Evolutionary conservation across 177 flowering plant species (phyloP), one percentile per base, ranked within the genome.

Genomic region (Vitis hybrid): DNA sequence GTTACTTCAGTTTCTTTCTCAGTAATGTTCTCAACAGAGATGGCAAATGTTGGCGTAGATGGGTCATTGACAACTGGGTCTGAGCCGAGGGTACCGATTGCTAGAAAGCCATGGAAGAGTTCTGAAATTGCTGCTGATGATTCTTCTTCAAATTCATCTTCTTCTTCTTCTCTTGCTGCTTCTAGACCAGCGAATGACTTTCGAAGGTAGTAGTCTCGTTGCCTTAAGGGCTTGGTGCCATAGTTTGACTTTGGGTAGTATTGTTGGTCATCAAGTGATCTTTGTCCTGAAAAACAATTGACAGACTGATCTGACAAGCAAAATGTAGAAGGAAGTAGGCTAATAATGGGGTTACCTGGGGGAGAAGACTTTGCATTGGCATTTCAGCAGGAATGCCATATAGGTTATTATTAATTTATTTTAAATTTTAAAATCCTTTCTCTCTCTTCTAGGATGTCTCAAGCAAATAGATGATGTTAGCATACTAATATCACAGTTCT

Each of bases 1-100:
- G 97, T 88, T 1, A 83, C 90, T 72, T 90, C 93, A 14, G 87
- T 84, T 72, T 88, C 87, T 27, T 84, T 85, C 48, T 88, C 96
- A 15, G 88, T 80, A 68, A 86, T 83, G 61, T 81, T 85, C 70
- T 91, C 90, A 15, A 84, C 76, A 2, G 90, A 85, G 70, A 79
- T 67, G 59, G 86, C 67, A 59, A 90, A 90, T 50, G 86, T 87
- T 54, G 93, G 98, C 13, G 92, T 89, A 57, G 86, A 76, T 2
- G 93, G 86, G 65, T 79, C 80, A 2, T 64, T 14, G 35, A 65
- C 68, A 59, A 63, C 52, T 15, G 84, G 69, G 49, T 90, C 96
- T 5, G 84, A 80, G 55, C 97, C 98, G 17, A 94, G 86, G n/a
- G 98, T 94, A 0, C 98, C 98, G 18, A 91, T 94, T 17, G 97